phyloP scores from a whole-genome alignment of 345 rosid genomes.

The Moricandia arvensis region DNA sequence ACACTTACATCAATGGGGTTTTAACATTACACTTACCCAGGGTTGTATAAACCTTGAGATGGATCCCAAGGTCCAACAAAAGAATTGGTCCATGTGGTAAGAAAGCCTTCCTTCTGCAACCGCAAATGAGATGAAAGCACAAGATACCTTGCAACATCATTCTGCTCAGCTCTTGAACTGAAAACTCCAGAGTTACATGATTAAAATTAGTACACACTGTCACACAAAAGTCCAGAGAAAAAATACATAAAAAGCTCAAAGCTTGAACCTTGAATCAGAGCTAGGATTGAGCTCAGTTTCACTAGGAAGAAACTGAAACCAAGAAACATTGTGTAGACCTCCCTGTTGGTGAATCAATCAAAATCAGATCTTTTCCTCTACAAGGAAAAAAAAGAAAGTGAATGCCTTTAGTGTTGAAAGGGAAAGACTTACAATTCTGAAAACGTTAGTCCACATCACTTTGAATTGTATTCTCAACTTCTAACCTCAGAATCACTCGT shows the following conservation, averaged over 20 bases:
- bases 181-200: no score
- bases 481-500: background rate
- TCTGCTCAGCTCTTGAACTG: conserved; percentile 75
- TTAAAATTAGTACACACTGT: background rate
- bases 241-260: background rate
- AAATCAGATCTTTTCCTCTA: background rate
- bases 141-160: conserved; percentile 74
- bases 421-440: conserved; percentile 61
- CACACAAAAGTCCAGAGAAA: background rate
- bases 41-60: conserved; percentile 95
- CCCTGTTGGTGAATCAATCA: conserved; percentile 52
- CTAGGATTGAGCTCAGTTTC: conserved; percentile 74
- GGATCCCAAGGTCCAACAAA: conserved; percentile 99
- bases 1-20: background rate
- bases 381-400: background rate
- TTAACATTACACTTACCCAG: conserved; percentile 53
- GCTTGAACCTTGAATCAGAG: conserved; percentile 67
- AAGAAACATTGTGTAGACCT: conserved; percentile 78
- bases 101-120: conserved; percentile 85
- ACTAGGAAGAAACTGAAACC: conserved; percentile 95
- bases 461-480: background rate
- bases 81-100: conserved; percentile 95
- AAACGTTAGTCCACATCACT: conserved; percentile 91
- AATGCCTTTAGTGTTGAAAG: background rate
- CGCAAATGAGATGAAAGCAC: conserved; percentile 89